These are phyloP conservation scores for Sugiyamaella grinbergsii DNA, from an alignment of 1,139 yeast species.

Conservation along the genomic window DNA sequence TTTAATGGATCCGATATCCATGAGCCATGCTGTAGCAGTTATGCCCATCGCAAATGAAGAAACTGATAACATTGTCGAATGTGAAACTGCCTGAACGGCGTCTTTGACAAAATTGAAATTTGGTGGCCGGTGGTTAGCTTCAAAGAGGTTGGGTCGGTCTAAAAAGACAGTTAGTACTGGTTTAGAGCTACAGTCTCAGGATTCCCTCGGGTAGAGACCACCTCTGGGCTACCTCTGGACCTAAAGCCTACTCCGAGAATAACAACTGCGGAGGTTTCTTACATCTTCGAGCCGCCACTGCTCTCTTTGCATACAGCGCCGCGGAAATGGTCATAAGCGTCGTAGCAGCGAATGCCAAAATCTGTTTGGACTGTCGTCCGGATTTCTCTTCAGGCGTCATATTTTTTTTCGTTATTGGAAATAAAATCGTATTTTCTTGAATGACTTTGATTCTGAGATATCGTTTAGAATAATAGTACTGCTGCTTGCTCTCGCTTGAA, in stretches of 20 bases:
- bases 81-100: conserved; percentile 83
- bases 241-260: background rate
- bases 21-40: conserved; percentile 78
- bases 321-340: conserved; percentile 72
- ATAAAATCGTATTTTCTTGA: no score
- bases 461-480: no score
- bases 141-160: conserved; percentile 73
- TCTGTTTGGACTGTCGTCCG: conserved; percentile 63
- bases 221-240: background rate
- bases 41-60: conserved; percentile 71
- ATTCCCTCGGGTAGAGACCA: no score
- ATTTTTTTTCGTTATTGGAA: conserved; percentile 9
- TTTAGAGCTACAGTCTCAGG: background rate
- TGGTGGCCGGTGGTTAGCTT: conserved; percentile 87
- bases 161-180: conserved; percentile 12
- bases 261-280: conserved; percentile 39
- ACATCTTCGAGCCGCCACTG: conserved; percentile 72
- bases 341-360: conserved; percentile 70
- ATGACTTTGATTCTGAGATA: background rate
- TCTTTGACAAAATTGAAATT: conserved; percentile 77
- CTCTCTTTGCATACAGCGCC: conserved; percentile 72
- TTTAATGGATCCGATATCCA: conserved; percentile 64
- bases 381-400: conserved; percentile 20
- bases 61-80: conserved; percentile 75
- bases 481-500: no score